Evolutionary conservation across 1,139 yeast species (phyloP).

Genomic region (Sugiyamaella japonica): DNA sequence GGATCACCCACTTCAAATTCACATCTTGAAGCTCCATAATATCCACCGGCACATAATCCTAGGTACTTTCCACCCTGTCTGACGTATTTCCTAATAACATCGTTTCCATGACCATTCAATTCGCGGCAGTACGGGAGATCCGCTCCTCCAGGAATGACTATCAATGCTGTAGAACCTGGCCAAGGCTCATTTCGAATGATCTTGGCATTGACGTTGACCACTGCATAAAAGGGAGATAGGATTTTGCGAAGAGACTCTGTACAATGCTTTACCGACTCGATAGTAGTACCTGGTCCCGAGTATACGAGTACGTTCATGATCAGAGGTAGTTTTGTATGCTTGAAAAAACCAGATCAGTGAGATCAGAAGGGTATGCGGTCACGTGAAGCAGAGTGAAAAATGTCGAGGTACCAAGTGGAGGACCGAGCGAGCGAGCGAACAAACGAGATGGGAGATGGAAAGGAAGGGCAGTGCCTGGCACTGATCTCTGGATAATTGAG

Average conservation of each 20-base stretch:
- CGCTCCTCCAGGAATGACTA: conserved; percentile 96
- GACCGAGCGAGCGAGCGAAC: too few relatives aligned
- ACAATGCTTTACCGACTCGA: conserved; percentile 83
- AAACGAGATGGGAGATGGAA: too few relatives aligned
- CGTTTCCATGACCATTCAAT: conserved; percentile 69
- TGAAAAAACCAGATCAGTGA: background rate
- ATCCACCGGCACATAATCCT: conserved; percentile 98
- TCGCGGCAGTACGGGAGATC: conserved; percentile 79
- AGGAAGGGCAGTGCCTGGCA: too few relatives aligned
- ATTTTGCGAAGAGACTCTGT: conserved; percentile 69
- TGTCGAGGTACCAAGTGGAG: too few relatives aligned
- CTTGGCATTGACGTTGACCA: conserved; percentile 63
- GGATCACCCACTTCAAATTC: conserved; percentile 82
- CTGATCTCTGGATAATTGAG: too few relatives aligned
- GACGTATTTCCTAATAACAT: conserved; percentile 61
- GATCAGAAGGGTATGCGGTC: background rate
- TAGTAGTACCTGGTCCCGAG: conserved; percentile 79
- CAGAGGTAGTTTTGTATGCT: background rate
- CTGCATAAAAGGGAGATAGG: conserved; percentile 89
- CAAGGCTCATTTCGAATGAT: conserved; percentile 82
- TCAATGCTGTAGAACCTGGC: conserved; percentile 71
- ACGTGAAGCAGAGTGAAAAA: background rate
- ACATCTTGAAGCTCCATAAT: conserved; percentile 70
- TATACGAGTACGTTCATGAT: conserved; percentile 79
- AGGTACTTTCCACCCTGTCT: conserved; percentile 75